Base-by-base conservation (phyloP, 2,329 filamentous ascomycete genomes). In the Aspergillus chevalieri region DNA sequence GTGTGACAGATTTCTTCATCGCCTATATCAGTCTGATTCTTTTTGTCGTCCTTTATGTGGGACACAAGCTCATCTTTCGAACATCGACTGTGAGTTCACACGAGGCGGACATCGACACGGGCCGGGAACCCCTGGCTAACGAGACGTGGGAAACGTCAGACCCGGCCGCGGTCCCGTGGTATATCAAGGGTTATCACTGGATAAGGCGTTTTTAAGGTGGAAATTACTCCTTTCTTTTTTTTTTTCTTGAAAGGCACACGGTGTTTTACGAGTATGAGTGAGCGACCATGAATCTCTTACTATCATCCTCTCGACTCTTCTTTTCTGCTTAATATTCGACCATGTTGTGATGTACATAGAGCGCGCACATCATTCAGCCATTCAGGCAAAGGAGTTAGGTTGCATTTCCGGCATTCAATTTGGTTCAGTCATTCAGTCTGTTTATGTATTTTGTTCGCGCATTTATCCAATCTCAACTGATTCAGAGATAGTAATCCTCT, bases 11-110 rank as follows among this genome's bases (percentile, higher is more conserved):
- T 42, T 88, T 87, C 58, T 85, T 87, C 53, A 75, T 80, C 1
- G 74, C 78, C 4, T 87, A 87, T 57, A 65, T 86, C 58, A 84
- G 81, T 54, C 60, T 87, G 50, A 80, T 86, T 22, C 62, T 87
- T 3, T 87, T 86, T 57, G 60, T 78, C 3, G 74, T 79, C 3
- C 65, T 85, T 10, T 84, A 79, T 56, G 47, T 78, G 1, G 81
- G 78, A 1, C 84, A 86, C 70, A 87, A 86, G 55, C 36, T 74
- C 12, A 43, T 71, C 5, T 70, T 54, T 48, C 63, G 63, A 47
- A 64, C 66, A 2, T 57, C 53, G n/a, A 65, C 72, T 55, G 70
- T 77, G 22, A 58, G 58, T 21, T 58, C 65, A 6, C 45, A 55
- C 5, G 69, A 74, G 34, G 72, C 71, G 4, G 74, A 77, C 63